These are phyloP conservation scores for Quercus tomentella DNA, from an alignment of 331 rosid genomes.

Conservation along the genomic window DNA sequence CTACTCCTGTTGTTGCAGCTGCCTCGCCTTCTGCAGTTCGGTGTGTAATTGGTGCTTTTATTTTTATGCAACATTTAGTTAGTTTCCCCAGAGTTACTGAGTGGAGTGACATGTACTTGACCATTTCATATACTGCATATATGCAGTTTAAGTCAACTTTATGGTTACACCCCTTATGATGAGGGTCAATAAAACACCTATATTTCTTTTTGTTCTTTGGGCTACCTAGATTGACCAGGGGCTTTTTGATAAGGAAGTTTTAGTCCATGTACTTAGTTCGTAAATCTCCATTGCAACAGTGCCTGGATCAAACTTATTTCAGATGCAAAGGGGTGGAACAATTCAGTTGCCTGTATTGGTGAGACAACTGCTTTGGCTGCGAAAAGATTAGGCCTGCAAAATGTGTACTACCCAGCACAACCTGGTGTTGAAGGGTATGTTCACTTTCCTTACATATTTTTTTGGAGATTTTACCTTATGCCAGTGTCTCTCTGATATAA, in stretches of 20 bases:
- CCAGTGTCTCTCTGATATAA: not conserved
- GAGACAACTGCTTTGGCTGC: slow-evolving; percentile 91
- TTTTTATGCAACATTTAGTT: not conserved
- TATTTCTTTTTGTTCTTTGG: slow-evolving; percentile 13
- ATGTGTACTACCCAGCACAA: slow-evolving; percentile 68
- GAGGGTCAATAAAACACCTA: not conserved
- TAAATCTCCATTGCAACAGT: slow-evolving; percentile 40
- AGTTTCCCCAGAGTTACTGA: not conserved
- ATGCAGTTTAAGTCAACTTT: slow-evolving; percentile 8
- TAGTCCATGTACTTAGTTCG: slow-evolving; percentile 20
- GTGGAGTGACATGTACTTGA: not conserved
- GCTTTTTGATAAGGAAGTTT: slow-evolving; percentile 5
- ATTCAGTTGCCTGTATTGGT: slow-evolving; percentile 89
- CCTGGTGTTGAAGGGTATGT: slow-evolving; percentile 95
- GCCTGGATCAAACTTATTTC: slow-evolving; percentile 82
- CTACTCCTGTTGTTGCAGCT: slow-evolving; percentile 78
- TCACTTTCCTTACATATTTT: not conserved
- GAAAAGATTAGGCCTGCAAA: slow-evolving; percentile 65
- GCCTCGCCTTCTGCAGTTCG: slow-evolving; percentile 94
- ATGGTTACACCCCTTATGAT: slow-evolving; percentile 1
- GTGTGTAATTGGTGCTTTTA: slow-evolving; percentile 33
- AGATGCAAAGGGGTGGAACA: slow-evolving; percentile 53
- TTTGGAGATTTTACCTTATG: not conserved
- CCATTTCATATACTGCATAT: slow-evolving; percentile 2
- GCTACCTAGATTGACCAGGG: slow-evolving; percentile 1